A percentile compares a stretch with the other conserved stretches of the same genome.
These are phyloP conservation scores for Beauveria scarabaeidicola DNA, from an alignment of 2,329 filamentous ascomycete species.

Conservation along the genomic window DNA sequence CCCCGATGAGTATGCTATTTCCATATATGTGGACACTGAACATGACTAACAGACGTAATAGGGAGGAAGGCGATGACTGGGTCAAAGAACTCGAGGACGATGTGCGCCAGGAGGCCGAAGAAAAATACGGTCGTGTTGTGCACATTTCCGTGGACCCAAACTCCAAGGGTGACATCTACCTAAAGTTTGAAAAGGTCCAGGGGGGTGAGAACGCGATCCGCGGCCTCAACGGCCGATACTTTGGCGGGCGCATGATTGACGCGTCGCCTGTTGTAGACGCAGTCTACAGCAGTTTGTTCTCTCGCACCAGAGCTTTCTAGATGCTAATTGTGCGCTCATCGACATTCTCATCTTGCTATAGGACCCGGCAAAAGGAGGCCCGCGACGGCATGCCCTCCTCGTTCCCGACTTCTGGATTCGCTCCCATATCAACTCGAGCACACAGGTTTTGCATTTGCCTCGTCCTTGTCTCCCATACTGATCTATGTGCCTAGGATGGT, in stretches of 20 bases:
- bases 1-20: constrained; percentile 66
- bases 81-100: constrained; percentile 91
- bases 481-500: constrained; percentile 13
- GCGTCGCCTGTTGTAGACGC: constrained; percentile 95
- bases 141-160: constrained; percentile 94
- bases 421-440: constrained; percentile 6
- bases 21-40: not conserved
- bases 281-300: constrained; percentile 96
- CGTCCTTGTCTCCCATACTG: constrained; percentile 10
- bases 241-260: constrained; percentile 86
- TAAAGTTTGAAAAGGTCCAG: constrained; percentile 94
- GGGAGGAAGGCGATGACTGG: constrained; percentile 82
- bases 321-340: constrained; percentile 7
- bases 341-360: constrained; percentile 8
- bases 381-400: not conserved
- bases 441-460: constrained; percentile 12
- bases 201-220: constrained; percentile 97
- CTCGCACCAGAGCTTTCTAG: constrained; percentile 74
- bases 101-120: constrained; percentile 83
- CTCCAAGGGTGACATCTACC: constrained; percentile 91
- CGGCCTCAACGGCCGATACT: constrained; percentile 92
- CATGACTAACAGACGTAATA: constrained; percentile 35
- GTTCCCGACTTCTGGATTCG: not conserved
- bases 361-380: not conserved
- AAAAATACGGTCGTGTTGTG: constrained; percentile 94